These are phyloP conservation scores for Fraxinus velutina DNA, from an alignment of 305 asterid species.

Conservation along the genomic window DNA sequence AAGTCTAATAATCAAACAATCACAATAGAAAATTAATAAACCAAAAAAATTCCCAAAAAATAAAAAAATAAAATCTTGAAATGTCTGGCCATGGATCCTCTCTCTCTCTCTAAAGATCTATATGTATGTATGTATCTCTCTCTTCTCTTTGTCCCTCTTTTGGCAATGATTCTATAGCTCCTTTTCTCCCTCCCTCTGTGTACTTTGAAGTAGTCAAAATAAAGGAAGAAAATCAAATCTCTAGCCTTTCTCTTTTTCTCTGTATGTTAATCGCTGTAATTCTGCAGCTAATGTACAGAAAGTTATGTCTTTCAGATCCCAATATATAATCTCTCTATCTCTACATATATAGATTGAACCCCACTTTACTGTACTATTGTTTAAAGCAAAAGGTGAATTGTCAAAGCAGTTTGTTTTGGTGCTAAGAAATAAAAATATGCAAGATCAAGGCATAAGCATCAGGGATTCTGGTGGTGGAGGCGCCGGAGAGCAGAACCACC, in stretches of 20 bases:
- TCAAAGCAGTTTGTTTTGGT: background rate
- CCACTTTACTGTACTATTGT: background rate
- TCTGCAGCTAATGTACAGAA: background rate
- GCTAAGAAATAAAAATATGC: conserved; percentile 25
- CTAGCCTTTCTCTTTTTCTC: background rate
- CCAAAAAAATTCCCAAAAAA: background rate
- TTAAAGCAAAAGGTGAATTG: background rate
- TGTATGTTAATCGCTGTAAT: background rate
- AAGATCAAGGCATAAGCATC: conserved; percentile 44
- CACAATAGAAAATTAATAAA: background rate
- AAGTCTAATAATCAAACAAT: background rate
- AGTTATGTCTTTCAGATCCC: background rate
- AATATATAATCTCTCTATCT: background rate
- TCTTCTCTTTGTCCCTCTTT: background rate
- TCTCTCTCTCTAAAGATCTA: background rate
- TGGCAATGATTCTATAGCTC: background rate
- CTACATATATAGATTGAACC: background rate
- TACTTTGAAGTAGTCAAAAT: background rate
- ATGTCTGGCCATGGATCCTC: background rate
- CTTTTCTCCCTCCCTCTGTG: background rate
- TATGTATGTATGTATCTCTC: background rate
- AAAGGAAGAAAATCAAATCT: background rate
- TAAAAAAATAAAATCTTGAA: background rate
- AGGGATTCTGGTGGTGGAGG: conserved; percentile 33
- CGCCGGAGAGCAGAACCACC: conserved; percentile 41